A percentile compares a stretch with the other conserved stretches of the same genome.
These are phyloP conservation scores for Calonectria pseudoturangicola DNA, from an alignment of 2,329 filamentous ascomycete genomes.

Conservation along the genomic window DNA sequence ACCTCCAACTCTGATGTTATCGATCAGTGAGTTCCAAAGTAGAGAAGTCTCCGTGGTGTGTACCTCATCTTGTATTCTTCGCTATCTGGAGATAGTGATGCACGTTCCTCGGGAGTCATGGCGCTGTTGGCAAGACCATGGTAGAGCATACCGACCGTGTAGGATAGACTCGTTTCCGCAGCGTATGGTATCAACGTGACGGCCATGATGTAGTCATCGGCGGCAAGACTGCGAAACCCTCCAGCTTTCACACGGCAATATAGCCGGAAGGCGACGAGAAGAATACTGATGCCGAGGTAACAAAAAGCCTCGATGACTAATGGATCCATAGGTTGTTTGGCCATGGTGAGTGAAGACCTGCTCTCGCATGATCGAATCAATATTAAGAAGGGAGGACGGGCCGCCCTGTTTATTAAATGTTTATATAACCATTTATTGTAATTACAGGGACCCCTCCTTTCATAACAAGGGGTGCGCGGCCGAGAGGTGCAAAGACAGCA, in stretches of 20 bases:
- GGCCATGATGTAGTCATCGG: conserved; percentile 35
- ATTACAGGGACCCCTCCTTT: too few species aligned
- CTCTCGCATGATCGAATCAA: neutral
- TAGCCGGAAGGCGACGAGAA: conserved; percentile 23
- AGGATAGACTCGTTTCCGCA: conserved; percentile 22
- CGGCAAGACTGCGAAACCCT: neutral
- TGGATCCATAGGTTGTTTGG: neutral
- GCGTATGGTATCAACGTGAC: neutral
- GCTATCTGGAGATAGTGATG: conserved; percentile 15
- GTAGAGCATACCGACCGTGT: conserved; percentile 10
- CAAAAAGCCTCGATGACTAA: conserved; percentile 28
- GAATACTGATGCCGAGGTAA: conserved; percentile 20
- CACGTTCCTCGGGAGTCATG: conserved; percentile 30
- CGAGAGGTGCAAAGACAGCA: neutral
- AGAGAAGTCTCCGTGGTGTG: neutral
- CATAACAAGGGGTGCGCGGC: neutral
- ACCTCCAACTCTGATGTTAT: conserved; percentile 18
- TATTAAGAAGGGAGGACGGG: neutral
- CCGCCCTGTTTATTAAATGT: neutral
- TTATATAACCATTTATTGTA: neutral
- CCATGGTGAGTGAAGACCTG: neutral
- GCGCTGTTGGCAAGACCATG: conserved; percentile 26
- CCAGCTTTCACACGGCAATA: conserved; percentile 17
- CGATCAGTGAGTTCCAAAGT: neutral
- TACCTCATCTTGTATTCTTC: conserved; percentile 32